Conservation (phyloP, 495 filamentous ascomycete species). For the Hamigera avellanea region DNA sequence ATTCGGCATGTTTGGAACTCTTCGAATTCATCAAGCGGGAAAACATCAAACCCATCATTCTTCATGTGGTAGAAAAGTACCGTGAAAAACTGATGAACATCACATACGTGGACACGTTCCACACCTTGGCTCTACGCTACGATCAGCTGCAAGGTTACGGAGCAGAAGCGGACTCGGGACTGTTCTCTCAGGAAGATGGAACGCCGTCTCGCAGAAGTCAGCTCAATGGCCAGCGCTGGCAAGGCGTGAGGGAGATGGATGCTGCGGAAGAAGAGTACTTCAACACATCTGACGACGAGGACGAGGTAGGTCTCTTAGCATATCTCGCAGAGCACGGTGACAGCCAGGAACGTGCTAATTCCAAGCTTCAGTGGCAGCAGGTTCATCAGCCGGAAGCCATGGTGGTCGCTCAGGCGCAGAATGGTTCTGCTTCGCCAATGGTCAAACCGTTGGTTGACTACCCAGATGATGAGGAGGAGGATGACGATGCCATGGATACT, state of each 20-base stretch:
- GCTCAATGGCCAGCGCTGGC: constrained; percentile 59
- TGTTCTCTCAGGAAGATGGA: constrained; percentile 37
- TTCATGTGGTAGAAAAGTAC: constrained; percentile 81
- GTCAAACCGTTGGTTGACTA: constrained; percentile 82
- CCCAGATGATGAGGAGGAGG: constrained; percentile 72
- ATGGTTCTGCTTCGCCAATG: constrained; percentile 40
- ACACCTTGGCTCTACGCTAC: constrained; percentile 60
- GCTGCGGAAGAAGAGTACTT: constrained; percentile 88
- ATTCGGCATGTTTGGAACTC: constrained; percentile 91
- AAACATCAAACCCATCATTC: constrained; percentile 68
- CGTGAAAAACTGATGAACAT: constrained; percentile 70
- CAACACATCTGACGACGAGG: constrained; percentile 80
- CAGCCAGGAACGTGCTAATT: constrained; percentile 7
- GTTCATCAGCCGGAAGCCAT: constrained; percentile 12
- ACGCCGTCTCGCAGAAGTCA: constrained; percentile 41
- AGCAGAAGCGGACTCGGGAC: constrained; percentile 41
- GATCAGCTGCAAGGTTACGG: constrained; percentile 69
- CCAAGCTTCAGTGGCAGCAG: constrained; percentile 21
- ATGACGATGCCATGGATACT: constrained; percentile 46
- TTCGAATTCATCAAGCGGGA: constrained; percentile 87
- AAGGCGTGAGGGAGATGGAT: constrained; percentile 75
- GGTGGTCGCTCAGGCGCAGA: constrained; percentile 13
- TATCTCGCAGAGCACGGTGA: background rate
- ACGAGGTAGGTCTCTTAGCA: constrained; percentile 42
- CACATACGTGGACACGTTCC: constrained; percentile 80